Evolutionary conservation across 108 stramenopile species (phyloP).

Genomic region (Cyclotella atomus): DNA sequence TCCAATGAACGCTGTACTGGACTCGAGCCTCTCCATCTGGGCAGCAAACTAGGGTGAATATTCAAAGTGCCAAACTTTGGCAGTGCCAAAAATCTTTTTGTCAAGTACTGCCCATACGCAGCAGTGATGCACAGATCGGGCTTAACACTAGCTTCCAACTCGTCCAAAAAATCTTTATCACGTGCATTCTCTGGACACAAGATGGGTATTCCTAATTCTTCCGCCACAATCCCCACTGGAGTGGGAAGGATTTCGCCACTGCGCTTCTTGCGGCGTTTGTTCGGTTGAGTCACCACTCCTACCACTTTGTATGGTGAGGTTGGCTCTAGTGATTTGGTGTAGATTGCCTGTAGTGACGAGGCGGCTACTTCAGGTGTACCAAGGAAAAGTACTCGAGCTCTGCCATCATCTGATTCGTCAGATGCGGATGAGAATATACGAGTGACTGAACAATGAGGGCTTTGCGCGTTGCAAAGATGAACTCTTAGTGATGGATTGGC

Average conservation of each 20-base stretch:
- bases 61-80: constrained; percentile 94
- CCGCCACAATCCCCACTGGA: constrained; percentile 90
- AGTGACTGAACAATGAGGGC: background rate
- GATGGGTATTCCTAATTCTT: constrained; percentile 74
- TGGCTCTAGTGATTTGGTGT: constrained; percentile 67
- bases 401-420: constrained; percentile 1
- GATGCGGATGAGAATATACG: background rate
- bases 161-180: constrained; percentile 84
- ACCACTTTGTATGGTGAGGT: constrained; percentile 79
- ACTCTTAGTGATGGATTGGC: background rate
- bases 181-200: constrained; percentile 91
- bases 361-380: constrained; percentile 98
- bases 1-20: constrained; percentile 95
- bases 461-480: background rate
- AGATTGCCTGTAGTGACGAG: constrained; percentile 72
- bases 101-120: constrained; percentile 96
- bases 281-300: constrained; percentile 94
- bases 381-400: constrained; percentile 89
- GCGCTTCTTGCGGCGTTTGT: constrained; percentile 77
- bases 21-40: constrained; percentile 94
- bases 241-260: constrained; percentile 78
- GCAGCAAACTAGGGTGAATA: constrained; percentile 96
- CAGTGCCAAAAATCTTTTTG: constrained; percentile 88
- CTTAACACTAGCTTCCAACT: constrained; percentile 58
- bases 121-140: constrained; percentile 98